Evolutionary conservation across 2,329 filamentous ascomycete genomes (phyloP).

Genomic region (Colletotrichum brevisporum): DNA sequence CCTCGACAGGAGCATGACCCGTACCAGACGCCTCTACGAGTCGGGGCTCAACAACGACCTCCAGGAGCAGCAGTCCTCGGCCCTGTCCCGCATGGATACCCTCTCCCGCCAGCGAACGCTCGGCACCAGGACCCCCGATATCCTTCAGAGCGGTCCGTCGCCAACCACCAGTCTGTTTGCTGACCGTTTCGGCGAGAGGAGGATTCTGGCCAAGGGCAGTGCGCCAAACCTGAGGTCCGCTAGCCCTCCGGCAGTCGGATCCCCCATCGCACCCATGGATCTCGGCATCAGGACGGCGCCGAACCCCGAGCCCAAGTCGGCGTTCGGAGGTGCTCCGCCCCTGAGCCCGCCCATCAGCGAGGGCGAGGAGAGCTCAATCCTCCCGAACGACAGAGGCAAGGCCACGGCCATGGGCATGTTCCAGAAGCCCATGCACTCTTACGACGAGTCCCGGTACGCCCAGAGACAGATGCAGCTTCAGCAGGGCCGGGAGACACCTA

Average conservation of each 20-base stretch:
- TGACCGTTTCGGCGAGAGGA: conserved; percentile 63
- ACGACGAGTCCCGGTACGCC: conserved; percentile 88
- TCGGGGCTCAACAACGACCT: conserved; percentile 84
- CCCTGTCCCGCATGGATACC: conserved; percentile 84
- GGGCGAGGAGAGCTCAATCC: conserved; percentile 73
- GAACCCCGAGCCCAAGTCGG: conserved; percentile 47
- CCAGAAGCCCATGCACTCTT: conserved; percentile 80
- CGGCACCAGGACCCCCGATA: conserved; percentile 65
- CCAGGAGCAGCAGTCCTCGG: conserved; percentile 83
- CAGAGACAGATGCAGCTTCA: conserved; percentile 87
- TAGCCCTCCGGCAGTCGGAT: conserved; percentile 61
- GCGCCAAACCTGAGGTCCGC: conserved; percentile 76
- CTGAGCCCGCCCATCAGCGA: conserved; percentile 77
- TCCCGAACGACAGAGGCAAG: conserved; percentile 85
- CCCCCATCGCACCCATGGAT: conserved; percentile 52
- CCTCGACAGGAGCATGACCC: conserved; percentile 76
- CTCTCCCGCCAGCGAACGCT: conserved; percentile 75
- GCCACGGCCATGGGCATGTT: conserved; percentile 77
- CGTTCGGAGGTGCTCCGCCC: conserved; percentile 54
- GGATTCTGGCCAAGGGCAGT: conserved; percentile 70
- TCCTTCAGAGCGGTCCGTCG: conserved; percentile 60
- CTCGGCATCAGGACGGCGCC: conserved; percentile 40
- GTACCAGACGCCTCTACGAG: conserved; percentile 84
- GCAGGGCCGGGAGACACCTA: conserved; percentile 77
- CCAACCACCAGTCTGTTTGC: conserved; percentile 58